Evolutionary conservation across 2,329 filamentous ascomycete genomes (phyloP), one percentile per base, ranked within the genome.

Genomic region (Parastagonospora nodorum): DNA sequence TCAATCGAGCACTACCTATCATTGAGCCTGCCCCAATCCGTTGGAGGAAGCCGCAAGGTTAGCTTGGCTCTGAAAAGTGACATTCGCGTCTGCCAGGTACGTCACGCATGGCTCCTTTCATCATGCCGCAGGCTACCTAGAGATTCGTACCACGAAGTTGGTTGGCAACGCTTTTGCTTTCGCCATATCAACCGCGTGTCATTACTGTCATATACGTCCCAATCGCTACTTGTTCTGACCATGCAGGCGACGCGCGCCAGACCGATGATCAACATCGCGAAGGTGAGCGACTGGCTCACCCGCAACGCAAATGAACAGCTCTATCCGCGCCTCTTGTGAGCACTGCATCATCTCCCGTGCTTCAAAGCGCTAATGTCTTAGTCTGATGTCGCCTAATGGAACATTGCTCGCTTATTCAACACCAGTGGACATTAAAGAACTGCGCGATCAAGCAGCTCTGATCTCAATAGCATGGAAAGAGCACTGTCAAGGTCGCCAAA

Each of bases 381-480:
- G 75, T 54, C 65, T 80, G 47, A 81, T 80, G 75, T 80, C 78
- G 28, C 77, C 77, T 16, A 80, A 80, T 58, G 79, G 78, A 54
- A 80, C 77, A 2, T 64, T 81, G 15, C 68, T 81, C 43, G 78
- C 79, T 37, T 79, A 80, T 61, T 79, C 74, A 14, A 75, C 75
- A 16, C 77, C 78, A 10, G 71, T 75, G n/a, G 73, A 80, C 54
- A 77, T 78, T 60, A 75, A 76, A 53, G 75, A 78, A 53, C 69
- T 81, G 29, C 76, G 79, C 35, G 78, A 78, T 48, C 77, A 80
- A 58, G 78, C 77, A 16, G 77, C 79, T 6, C 64, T 80, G 41
- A 74, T 80, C 8, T 78, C 77, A 16, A 75, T 80, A 55, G 74
- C 74, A 8, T 81, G 78, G 79, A 79, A 79, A 64, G 78, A 80